Evolutionary conservation across 495 filamentous ascomycete species (phyloP), one percentile per base, ranked within the genome.

Genomic region (Aspergillus affinis): DNA sequence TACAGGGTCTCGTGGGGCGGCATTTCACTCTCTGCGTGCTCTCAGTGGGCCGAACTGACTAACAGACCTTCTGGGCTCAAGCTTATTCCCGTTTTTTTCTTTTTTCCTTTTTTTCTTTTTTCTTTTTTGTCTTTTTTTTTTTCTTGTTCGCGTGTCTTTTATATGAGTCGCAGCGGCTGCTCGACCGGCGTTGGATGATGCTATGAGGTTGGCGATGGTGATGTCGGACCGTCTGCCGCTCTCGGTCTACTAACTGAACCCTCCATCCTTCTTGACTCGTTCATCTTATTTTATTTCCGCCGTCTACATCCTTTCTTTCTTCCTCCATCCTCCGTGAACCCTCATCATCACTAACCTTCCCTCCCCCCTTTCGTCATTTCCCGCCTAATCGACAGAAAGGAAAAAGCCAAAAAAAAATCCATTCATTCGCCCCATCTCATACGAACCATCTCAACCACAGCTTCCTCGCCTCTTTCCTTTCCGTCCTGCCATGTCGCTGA

Each of bases 401-500:
- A 32, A 32, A 32, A 32, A 10, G 29, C 29, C 23, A 26, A 26
- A 32, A 32, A 8, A 32, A 32, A 32, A 32, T 41, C 12, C 12
- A 48, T 29, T 32, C 10, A 17, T 48, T 18, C 19, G 12, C 19
- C 48, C 13, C 23, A 41, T 10, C 10, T 7, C 29, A 32, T 10
- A 32, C 29, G 29, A 32, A 10, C 29, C 6, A 32, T 32, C 29
- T 32, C 29, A 10, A 32, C 6, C 29, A 32, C 36, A 13, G 9
- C 10, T 17, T 41, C 36, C 36, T 17, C 10, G 10, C 26, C 51
- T 27, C 36, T 27, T 48, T 29, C 17, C 17, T n/a, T 3, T n/a
- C 44, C 41, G 18, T 17, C 41, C 20, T 54, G 52, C 36, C 52
- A 54, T 54, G 52, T 46, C 32, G 52, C 36, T 41, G 8, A 13